phyloP scores from a whole-genome alignment of 345 rosid species.

The Salix suchowensis region DNA sequence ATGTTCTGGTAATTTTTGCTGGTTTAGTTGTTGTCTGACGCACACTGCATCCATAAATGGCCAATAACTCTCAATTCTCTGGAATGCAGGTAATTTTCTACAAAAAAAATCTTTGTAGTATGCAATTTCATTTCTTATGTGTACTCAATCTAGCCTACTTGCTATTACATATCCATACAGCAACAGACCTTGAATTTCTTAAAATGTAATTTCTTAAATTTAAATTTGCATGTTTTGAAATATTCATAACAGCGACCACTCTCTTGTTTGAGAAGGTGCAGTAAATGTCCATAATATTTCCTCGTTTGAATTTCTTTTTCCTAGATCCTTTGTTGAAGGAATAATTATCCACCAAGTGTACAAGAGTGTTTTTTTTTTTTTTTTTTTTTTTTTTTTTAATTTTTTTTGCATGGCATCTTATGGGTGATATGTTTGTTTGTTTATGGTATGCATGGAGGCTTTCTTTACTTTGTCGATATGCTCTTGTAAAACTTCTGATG shows the following conservation, averaged over 20 bases:
- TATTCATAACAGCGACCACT: neutral
- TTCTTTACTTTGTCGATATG: neutral
- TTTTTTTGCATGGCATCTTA: neutral
- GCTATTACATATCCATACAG: neutral
- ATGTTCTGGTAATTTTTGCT: slow-evolving; percentile 4
- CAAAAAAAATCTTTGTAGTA: neutral
- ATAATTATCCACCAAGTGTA: neutral
- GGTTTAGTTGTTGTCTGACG: slow-evolving; percentile 12
- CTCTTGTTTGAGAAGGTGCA: neutral
- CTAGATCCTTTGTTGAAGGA: neutral
- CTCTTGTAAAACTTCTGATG: neutral
- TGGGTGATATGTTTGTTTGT: neutral
- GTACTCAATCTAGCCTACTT: neutral
- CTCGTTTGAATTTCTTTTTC: neutral
- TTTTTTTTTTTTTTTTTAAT: neutral
- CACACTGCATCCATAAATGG: slow-evolving; percentile 44
- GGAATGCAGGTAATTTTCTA: slow-evolving; percentile 51
- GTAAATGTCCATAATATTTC: neutral
- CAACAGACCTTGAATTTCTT: neutral
- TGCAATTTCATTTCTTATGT: neutral
- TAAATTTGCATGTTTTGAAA: neutral
- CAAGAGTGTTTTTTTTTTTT: neutral
- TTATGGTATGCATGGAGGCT: neutral
- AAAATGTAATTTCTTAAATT: no score
- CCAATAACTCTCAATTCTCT: slow-evolving; percentile 66